Percentiles rank a stretch among this genome's conserved stretches.
Evolutionary conservation across 208 protist species (phyloP).

Genomic region (Blechomonas ayalai): DNA sequence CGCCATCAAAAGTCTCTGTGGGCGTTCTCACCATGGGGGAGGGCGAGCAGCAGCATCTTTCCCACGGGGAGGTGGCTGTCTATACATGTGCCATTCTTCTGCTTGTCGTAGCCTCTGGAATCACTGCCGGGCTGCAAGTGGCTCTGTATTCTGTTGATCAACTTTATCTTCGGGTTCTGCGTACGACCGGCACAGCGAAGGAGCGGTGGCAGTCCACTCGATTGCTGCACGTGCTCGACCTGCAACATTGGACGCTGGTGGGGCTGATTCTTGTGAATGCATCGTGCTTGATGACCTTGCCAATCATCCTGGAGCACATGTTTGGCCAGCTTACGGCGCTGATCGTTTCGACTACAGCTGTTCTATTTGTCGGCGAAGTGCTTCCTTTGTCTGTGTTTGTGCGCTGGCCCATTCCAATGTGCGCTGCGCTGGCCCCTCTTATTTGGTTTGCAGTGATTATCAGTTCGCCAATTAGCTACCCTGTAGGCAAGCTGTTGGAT

Average conservation of each 20-base stretch:
- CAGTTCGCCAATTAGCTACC: constrained; percentile 63
- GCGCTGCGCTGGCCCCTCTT: constrained; percentile 38
- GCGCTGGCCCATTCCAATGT: constrained; percentile 69
- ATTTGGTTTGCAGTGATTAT: constrained; percentile 67
- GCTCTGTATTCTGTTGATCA: constrained; percentile 68
- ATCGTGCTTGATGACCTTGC: constrained; percentile 65
- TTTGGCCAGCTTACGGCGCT: constrained; percentile 61
- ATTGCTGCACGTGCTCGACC: constrained; percentile 33
- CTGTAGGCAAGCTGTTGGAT: constrained; percentile 76
- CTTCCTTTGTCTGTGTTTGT: constrained; percentile 88
- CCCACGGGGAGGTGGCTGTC: constrained; percentile 10
- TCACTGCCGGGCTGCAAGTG: constrained; percentile 55
- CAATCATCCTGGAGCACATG: constrained; percentile 67
- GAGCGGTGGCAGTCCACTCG: constrained; percentile 22
- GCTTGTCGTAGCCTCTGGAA: constrained; percentile 29
- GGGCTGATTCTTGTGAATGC: constrained; percentile 80
- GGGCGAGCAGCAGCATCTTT: constrained; percentile 10
- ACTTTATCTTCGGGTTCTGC: constrained; percentile 46
- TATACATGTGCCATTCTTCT: constrained; percentile 23
- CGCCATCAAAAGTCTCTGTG: too few species aligned
- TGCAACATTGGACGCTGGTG: constrained; percentile 75
- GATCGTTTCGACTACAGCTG: constrained; percentile 72
- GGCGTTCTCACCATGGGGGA: too few species aligned
- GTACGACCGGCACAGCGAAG: constrained; percentile 32
- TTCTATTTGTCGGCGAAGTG: constrained; percentile 89